Evolutionary conservation across 2,329 filamentous ascomycete genomes (phyloP).

Genomic region (Colletotrichum gloeosporioides): DNA sequence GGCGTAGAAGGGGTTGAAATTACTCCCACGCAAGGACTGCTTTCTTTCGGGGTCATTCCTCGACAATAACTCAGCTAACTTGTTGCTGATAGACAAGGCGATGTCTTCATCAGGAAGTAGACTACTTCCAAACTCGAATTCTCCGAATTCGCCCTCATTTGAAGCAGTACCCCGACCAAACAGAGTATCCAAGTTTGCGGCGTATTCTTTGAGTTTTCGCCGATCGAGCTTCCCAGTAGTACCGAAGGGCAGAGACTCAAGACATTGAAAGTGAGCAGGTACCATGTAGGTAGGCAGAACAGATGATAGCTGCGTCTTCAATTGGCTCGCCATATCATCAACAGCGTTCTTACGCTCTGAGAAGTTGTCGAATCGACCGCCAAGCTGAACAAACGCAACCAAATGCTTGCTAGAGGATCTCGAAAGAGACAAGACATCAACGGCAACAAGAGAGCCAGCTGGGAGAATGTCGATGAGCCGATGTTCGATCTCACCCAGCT

Average conservation of each 20-base stretch:
- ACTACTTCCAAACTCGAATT: neutral
- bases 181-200: neutral
- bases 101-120: neutral
- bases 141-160: neutral
- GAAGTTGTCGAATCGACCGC: neutral
- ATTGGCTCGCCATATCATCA: neutral
- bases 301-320: neutral
- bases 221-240: slow-evolving; percentile 27
- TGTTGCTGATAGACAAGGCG: neutral
- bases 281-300: slow-evolving; percentile 28
- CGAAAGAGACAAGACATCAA: neutral
- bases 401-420: neutral
- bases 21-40: neutral
- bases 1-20: slow-evolving; percentile 12
- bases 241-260: slow-evolving; percentile 20
- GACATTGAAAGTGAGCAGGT: slow-evolving; percentile 17
- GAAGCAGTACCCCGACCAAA: neutral
- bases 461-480: slow-evolving; percentile 13
- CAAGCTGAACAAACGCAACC: slow-evolving; percentile 6
- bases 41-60: neutral
- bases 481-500: slow-evolving; percentile 36
- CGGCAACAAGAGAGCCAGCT: neutral
- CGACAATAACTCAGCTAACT: neutral
- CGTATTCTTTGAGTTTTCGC: neutral
- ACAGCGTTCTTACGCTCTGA: neutral